Evolutionary conservation across 129 eudicot species (phyloP).

Genomic region (Escallonia rubra): DNA sequence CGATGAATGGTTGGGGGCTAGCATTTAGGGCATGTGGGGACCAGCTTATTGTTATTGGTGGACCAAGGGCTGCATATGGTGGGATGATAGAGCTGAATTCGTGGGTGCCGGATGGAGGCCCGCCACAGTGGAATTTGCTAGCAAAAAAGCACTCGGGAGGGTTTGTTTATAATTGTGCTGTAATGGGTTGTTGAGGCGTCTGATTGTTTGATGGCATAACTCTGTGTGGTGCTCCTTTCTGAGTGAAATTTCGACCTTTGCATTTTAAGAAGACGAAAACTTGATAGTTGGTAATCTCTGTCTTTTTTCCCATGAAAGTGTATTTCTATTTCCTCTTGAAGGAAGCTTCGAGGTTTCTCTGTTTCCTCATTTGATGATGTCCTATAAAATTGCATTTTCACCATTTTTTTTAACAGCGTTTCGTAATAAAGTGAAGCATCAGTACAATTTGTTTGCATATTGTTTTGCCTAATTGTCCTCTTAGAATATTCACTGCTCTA

Average conservation of each 20-base stretch:
- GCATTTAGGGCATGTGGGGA: constrained; percentile 79
- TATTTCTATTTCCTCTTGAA: constrained; percentile 3
- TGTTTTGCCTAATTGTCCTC: too few species aligned
- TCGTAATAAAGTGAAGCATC: neutral
- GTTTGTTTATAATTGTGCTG: constrained; percentile 83
- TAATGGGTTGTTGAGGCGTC: constrained; percentile 75
- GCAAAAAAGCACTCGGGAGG: constrained; percentile 46
- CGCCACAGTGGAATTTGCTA: constrained; percentile 58
- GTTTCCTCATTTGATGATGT: neutral
- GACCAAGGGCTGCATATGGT: constrained; percentile 44
- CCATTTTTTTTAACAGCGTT: neutral
- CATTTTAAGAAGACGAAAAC: neutral
- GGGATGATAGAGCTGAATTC: constrained; percentile 63
- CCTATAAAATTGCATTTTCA: neutral
- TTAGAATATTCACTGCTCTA: neutral
- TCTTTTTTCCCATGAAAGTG: constrained; percentile 1
- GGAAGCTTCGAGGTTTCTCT: neutral
- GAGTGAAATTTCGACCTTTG: neutral
- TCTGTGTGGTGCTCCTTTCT: neutral
- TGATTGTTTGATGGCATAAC: neutral
- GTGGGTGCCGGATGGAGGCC: constrained; percentile 62
- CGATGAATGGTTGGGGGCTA: constrained; percentile 81
- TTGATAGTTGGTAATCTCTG: constrained; percentile 8
- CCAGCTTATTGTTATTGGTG: constrained; percentile 63
- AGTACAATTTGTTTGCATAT: neutral